These are phyloP conservation scores for Licmophora abbreviata DNA, from an alignment of 108 stramenopile genomes.

Conservation along the genomic window DNA sequence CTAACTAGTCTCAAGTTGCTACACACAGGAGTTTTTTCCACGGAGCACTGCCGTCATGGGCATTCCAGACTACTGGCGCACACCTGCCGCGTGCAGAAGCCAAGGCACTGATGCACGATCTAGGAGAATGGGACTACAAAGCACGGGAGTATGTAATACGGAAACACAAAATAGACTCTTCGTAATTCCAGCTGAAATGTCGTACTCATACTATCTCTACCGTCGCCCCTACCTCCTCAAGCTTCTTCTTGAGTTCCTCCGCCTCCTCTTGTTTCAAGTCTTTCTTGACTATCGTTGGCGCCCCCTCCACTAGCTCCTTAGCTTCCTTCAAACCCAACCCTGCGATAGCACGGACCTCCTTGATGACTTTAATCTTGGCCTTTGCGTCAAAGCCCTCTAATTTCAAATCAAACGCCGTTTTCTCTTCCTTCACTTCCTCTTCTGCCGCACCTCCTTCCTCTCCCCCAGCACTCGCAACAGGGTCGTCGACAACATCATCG, in stretches of 20 bases:
- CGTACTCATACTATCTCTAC: too few relatives aligned
- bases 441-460: constrained; percentile 27
- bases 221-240: constrained; percentile 77
- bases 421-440: constrained; percentile 38
- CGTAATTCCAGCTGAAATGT: too few relatives aligned
- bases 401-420: constrained; percentile 83
- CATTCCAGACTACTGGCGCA: too few relatives aligned
- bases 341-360: constrained; percentile 78
- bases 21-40: too few relatives aligned
- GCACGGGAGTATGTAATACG: too few relatives aligned
- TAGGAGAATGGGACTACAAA: too few relatives aligned
- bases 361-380: constrained; percentile 89
- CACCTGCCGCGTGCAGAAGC: too few relatives aligned
- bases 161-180: too few relatives aligned
- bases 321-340: constrained; percentile 88
- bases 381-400: constrained; percentile 85
- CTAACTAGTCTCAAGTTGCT: too few relatives aligned
- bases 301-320: constrained; percentile 87
- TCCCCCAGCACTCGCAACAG: constrained; percentile 30
- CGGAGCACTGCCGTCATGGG: too few relatives aligned
- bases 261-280: constrained; percentile 86
- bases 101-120: too few relatives aligned
- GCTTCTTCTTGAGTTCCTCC: constrained; percentile 75
- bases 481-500: constrained; percentile 31
- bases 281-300: constrained; percentile 74